A percentile compares a stretch with the other conserved stretches of the same genome.
phyloP scores from a whole-genome alignment of 495 filamentous ascomycete genomes.

The Trichoderma virens region DNA sequence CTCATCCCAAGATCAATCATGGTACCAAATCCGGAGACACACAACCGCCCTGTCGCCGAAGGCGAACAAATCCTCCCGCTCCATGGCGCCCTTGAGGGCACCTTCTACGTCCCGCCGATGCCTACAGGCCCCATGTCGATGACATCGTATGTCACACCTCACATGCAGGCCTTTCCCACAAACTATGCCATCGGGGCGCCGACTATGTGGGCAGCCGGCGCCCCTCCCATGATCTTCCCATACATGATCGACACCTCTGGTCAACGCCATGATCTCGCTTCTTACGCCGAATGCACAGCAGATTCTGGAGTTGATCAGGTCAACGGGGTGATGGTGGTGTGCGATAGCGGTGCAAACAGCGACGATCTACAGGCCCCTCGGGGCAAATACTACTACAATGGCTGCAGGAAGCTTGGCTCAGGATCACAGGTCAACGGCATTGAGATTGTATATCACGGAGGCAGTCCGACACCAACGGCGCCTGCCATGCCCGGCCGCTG shows the following conservation, averaged over 20 bases:
- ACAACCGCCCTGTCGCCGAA: too few relatives aligned
- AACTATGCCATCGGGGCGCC: background rate
- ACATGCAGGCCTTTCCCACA: background rate
- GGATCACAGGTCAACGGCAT: background rate
- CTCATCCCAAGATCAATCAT: background rate
- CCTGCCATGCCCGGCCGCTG: background rate
- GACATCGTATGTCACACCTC: background rate
- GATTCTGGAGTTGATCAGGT: background rate
- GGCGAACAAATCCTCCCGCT: too few relatives aligned
- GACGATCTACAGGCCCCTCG: background rate
- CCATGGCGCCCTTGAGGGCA: background rate
- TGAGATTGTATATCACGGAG: background rate
- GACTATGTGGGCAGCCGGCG: background rate
- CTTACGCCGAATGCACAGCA: background rate
- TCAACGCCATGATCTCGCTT: background rate
- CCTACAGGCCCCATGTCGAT: background rate
- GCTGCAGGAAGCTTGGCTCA: background rate
- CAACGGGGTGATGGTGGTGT: background rate
- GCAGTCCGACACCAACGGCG: slow-evolving; percentile 3
- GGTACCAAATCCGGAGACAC: too few relatives aligned
- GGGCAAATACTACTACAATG: background rate
- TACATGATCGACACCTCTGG: background rate
- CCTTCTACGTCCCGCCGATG: background rate
- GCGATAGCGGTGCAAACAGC: background rate
- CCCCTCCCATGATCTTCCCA: background rate